Percentiles rank a stretch among this genome's conserved stretches.
phyloP scores from a whole-genome alignment of 2,329 filamentous ascomycete genomes.

The Arthrinium phaeospermum region DNA sequence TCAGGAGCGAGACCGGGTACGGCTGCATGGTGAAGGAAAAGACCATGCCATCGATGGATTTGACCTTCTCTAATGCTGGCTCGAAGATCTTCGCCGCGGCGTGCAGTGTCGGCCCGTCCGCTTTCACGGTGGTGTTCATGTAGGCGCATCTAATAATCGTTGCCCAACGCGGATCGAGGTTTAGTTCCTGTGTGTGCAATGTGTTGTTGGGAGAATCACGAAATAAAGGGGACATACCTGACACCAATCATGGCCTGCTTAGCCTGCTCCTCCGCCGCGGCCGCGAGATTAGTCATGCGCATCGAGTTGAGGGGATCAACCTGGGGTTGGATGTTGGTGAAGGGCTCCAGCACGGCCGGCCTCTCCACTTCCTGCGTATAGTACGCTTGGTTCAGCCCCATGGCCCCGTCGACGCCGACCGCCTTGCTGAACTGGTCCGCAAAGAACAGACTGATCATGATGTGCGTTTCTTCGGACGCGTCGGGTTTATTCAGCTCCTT shows the following conservation, averaged over 20 bases:
- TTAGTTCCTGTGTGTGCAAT: background rate
- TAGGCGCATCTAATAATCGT: background rate
- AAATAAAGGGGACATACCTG: background rate
- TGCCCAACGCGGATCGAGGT: background rate
- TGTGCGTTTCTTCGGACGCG: background rate
- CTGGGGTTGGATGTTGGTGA: slow-evolving; percentile 21
- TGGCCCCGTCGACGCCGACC: background rate
- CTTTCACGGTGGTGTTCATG: slow-evolving; percentile 6
- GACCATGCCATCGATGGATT: background rate
- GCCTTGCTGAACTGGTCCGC: background rate
- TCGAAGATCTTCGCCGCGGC: background rate
- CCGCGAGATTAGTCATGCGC: slow-evolving; percentile 21
- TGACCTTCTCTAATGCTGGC: background rate
- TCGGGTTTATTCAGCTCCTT: slow-evolving; percentile 15
- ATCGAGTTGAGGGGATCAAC: slow-evolving; percentile 22
- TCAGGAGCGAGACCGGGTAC: background rate
- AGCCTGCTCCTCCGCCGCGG: slow-evolving; percentile 23
- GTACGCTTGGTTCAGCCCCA: slow-evolving; percentile 25
- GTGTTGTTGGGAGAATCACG: background rate
- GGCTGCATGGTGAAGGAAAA: slow-evolving; percentile 18
- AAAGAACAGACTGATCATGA: background rate
- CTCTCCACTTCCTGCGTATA: slow-evolving; percentile 21
- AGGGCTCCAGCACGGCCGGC: slow-evolving; percentile 15
- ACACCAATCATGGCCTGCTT: slow-evolving; percentile 6
- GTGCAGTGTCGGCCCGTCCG: background rate